phyloP scores from a whole-genome alignment of 257 asterid genomes.

The Cruciata laevipes region DNA sequence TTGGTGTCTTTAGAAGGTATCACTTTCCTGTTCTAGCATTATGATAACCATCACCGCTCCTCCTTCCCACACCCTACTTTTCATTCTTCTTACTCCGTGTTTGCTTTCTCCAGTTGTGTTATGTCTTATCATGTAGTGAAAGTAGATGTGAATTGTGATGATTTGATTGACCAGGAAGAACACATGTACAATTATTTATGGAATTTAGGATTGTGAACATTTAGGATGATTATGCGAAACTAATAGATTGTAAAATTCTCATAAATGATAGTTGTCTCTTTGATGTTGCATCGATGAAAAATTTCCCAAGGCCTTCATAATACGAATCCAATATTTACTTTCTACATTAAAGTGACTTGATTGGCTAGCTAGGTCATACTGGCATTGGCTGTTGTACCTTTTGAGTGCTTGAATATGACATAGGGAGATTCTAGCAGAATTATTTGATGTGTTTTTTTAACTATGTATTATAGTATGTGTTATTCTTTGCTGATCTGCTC shows the following conservation, averaged over 20 bases:
- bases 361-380: not conserved
- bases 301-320: not conserved
- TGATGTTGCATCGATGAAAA: not conserved
- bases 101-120: not conserved
- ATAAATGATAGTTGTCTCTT: not conserved
- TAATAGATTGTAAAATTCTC: not conserved
- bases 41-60: not conserved
- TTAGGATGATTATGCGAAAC: no score
- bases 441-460: not conserved
- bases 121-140: not conserved
- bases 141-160: not conserved
- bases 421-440: not conserved
- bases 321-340: not conserved
- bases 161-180: not conserved
- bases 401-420: not conserved
- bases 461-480: not conserved
- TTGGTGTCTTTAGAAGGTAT: conserved; percentile 65
- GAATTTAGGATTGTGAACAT: not conserved
- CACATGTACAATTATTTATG: not conserved
- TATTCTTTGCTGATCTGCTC: conserved; percentile 6
- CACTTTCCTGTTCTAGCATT: not conserved
- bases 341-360: not conserved
- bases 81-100: not conserved
- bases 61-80: not conserved
- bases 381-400: not conserved